These are phyloP conservation scores for Podospora bellae-mahoneyi DNA, from an alignment of 495 filamentous ascomycete species.

Conservation along the genomic window DNA sequence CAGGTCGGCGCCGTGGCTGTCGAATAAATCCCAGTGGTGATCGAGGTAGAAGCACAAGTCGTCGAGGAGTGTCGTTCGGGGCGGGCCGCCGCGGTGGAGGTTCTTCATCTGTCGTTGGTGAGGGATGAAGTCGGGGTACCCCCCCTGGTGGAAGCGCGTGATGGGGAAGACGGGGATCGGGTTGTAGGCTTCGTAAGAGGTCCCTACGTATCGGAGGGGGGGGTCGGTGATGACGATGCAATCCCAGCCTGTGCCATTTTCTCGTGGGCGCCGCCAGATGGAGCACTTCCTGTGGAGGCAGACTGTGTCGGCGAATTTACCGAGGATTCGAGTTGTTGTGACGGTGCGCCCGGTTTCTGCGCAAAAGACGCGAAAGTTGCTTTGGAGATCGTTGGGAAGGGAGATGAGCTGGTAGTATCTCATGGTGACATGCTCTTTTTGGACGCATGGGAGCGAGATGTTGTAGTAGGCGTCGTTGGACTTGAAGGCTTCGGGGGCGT, in stretches of 20 bases:
- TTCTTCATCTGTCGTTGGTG: neutral
- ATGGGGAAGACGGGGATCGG: neutral
- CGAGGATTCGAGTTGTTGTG: neutral
- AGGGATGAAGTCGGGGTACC: neutral
- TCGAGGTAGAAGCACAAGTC: slow-evolving; percentile 2
- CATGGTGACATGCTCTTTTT: slow-evolving; percentile 4
- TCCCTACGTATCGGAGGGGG: neutral
- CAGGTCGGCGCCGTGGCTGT: neutral
- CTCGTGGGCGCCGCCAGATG: neutral
- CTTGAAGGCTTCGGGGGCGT: neutral
- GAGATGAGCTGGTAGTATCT: slow-evolving; percentile 7
- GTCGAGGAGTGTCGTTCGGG: neutral
- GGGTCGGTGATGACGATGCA: slow-evolving; percentile 2
- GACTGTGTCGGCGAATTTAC: neutral
- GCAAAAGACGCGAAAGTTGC: neutral
- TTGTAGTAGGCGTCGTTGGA: neutral
- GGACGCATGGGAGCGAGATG: neutral
- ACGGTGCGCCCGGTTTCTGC: neutral
- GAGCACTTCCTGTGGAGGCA: neutral
- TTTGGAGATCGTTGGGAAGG: neutral
- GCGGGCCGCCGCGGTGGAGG: neutral
- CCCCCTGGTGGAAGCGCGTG: neutral
- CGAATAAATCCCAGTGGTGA: neutral
- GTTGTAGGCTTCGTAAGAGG: neutral
- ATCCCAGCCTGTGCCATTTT: slow-evolving; percentile 1